Evolutionary conservation across 2,329 filamentous ascomycete genomes (phyloP), one percentile per base, ranked within the genome.

Genomic region (Phoma sp.): DNA sequence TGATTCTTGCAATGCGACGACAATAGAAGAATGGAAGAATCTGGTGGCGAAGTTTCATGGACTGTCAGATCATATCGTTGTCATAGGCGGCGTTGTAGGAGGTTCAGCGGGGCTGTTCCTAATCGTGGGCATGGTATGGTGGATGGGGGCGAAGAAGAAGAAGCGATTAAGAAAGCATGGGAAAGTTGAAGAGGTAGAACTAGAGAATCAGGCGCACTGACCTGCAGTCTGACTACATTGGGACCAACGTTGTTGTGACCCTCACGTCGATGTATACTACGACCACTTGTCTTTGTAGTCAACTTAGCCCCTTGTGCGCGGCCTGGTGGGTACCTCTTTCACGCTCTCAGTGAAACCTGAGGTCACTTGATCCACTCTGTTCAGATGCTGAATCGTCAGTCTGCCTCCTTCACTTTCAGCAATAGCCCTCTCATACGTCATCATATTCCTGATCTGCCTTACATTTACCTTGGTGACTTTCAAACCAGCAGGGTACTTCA

Each of bases 401-500:
- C 15, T 47, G 14, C 12, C 25, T 25, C 26, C 43, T 50, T 47
- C 47, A 53, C 29, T 56, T 28, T 60, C 6, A 48, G 64, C 5
- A 34, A 65, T n/a, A 60, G 40, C 40, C 12, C 40, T 43, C 1
- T 28, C 40, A 17, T 43, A 43, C 7, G 40, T 33, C 17, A 77
- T 60, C 21, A 67, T 59, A 45, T 77, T 77, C 61, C 76, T 74
- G 60, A 77, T 77, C 61, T 77, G 72, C 4, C 74, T 56, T 2
- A 74, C 75, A 49, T 78, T 77, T 15, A 81, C 67, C 1, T 74
- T 65, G 23, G 33, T 43, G 11, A 29, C 30, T 43, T 3, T 26
- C 29, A 7, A 43, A 28, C 1, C 33, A 77, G 7, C 26, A 15
- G 40, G 33, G 51, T 77, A 58, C 18, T 64, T 50, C 47, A 71